phyloP scores from a whole-genome alignment of 2,329 filamentous ascomycete species.

The Aotearoamyces nothofagi region DNA sequence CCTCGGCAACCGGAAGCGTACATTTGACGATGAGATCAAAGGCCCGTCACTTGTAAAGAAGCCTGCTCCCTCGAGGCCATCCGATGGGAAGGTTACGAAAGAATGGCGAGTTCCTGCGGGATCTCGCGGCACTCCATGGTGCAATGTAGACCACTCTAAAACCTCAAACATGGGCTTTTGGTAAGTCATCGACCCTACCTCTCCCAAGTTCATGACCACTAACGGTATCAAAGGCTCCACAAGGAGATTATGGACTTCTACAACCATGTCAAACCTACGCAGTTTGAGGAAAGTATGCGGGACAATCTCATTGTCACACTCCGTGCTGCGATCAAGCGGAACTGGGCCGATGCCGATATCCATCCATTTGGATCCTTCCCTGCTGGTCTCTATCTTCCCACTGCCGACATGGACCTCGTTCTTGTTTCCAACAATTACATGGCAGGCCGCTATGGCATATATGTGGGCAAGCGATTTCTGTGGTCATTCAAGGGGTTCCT shows the following conservation, averaged over 20 bases:
- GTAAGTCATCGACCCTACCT: conserved; percentile 28
- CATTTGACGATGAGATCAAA: conserved; percentile 47
- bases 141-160: conserved; percentile 34
- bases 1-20: conserved; percentile 62
- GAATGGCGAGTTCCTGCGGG: conserved; percentile 24
- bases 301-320: conserved; percentile 57
- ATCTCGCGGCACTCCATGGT: conserved; percentile 46
- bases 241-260: conserved; percentile 87
- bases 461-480: conserved; percentile 23
- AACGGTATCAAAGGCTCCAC: conserved; percentile 47
- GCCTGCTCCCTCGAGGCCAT: conserved; percentile 3
- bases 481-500: conserved; percentile 49
- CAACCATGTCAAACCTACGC: conserved; percentile 61
- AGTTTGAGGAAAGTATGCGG: conserved; percentile 66
- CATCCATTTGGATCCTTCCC: conserved; percentile 87
- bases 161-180: conserved; percentile 38
- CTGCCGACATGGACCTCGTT: conserved; percentile 89
- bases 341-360: conserved; percentile 47
- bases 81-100: conserved; percentile 20
- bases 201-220: conserved; percentile 10
- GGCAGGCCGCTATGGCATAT: conserved; percentile 31
- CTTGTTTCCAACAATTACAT: conserved; percentile 50
- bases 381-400: conserved; percentile 58
- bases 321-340: conserved; percentile 37
- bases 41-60: conserved; percentile 14